Evolutionary conservation across 495 filamentous ascomycete species (phyloP), one percentile per base, ranked within the genome.

Genomic region (Aspergillus heteromorphus): DNA sequence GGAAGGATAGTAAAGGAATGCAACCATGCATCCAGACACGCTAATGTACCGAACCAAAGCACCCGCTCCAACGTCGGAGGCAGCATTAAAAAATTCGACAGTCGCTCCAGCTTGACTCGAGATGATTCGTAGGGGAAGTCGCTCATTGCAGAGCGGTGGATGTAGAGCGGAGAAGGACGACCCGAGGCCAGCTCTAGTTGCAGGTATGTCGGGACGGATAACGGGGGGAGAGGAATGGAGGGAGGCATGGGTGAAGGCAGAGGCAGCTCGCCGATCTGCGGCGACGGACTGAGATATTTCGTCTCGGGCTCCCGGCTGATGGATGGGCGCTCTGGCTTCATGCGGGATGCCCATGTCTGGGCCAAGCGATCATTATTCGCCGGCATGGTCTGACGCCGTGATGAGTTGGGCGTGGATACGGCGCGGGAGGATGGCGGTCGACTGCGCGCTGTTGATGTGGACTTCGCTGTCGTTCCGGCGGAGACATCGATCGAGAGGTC

Each of bases 11-110:
- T 99, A 55, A 97, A 95, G 0, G 91, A 91, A 69, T 95, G 91
- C 4, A 97, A 79, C 93, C 92, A 99, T n/a, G 91, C 86, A 73
- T 99, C 93, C 27, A 97, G 74, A 68, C 93, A 97, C 25, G 92
- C 89, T 19, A 97, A 64, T 9, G 87, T 82, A 6, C 93, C 93
- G 73, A 99, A 97, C 60, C 81, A 83, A 17, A 99, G 77, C 1
- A 90, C 81, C 51, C 86, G 82, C 70, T 99, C 93, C n/a, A 99
- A 73, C 48, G 84, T 85, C 7, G 80, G 83, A 7, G 92, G 90
- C 5, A 97, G 74, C 17, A 89, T 70, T 7, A 97, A 72, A 66
- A 96, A 92, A 65, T 97, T 96, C 53, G 87, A 75, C n/a, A 99
- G 77, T 43, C 93, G 83, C 64, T 97, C 91, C 50, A 97, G 85